These are phyloP conservation scores for Heracleum sosnowskyi DNA, from an alignment of 129 eudicot species.

Conservation along the genomic window DNA sequence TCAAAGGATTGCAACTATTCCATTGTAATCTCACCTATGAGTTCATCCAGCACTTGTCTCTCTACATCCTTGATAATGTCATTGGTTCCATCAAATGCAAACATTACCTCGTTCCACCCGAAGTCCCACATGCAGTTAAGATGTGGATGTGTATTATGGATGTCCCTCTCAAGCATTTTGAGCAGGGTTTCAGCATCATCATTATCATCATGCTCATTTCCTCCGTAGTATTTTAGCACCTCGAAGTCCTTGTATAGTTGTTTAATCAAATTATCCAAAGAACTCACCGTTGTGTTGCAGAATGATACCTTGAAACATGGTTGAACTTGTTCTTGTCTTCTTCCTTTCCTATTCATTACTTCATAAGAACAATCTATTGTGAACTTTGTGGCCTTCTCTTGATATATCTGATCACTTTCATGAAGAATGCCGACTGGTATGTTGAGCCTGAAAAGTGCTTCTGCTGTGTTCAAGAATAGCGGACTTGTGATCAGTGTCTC, in stretches of 20 bases:
- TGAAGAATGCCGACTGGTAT: slow-evolving; percentile 58
- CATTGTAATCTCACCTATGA: slow-evolving; percentile 50
- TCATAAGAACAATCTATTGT: slow-evolving; percentile 63
- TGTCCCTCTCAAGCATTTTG: slow-evolving; percentile 68
- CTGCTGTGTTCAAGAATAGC: slow-evolving; percentile 68
- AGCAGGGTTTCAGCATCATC: slow-evolving; percentile 51
- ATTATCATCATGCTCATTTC: slow-evolving; percentile 27
- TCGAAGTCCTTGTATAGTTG: slow-evolving; percentile 59
- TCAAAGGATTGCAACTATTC: slow-evolving; percentile 28
- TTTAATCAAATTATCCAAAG: slow-evolving; percentile 67
- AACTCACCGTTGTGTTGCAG: slow-evolving; percentile 22
- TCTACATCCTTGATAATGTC: slow-evolving; percentile 60
- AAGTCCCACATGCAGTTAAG: slow-evolving; percentile 72
- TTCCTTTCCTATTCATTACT: slow-evolving; percentile 67
- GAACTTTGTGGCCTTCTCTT: slow-evolving; percentile 33
- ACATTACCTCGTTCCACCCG: slow-evolving; percentile 51
- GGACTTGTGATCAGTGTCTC: slow-evolving; percentile 63
- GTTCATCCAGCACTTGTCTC: slow-evolving; percentile 43
- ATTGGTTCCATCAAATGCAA: slow-evolving; percentile 43
- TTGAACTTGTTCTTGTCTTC: slow-evolving; percentile 43
- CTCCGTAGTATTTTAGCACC: slow-evolving; percentile 33
- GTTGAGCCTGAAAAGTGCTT: slow-evolving; percentile 83
- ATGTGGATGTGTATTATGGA: slow-evolving; percentile 33
- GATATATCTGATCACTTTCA: slow-evolving; percentile 32
- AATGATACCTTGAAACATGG: slow-evolving; percentile 30